Conservation (phyloP, 75 land plant genomes). For the Isoetes taiwanensis region DNA sequence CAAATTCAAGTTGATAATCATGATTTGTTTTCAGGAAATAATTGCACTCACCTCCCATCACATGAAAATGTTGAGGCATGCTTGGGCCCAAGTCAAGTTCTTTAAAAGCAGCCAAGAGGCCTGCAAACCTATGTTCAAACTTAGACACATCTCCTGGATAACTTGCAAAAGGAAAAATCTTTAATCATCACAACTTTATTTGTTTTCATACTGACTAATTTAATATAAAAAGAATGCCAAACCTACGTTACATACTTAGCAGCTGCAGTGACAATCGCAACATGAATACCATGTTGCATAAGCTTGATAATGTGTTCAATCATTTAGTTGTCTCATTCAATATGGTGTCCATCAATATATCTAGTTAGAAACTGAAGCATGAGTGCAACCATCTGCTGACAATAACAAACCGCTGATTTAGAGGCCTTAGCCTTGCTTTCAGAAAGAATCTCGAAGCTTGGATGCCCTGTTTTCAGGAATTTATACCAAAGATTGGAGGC, state of each 20-base stretch:
- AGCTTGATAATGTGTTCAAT: constrained; percentile 34
- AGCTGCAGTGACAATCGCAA: constrained; percentile 44
- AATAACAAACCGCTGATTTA: too few species aligned
- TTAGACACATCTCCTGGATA: constrained; percentile 27
- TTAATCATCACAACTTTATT: too few species aligned
- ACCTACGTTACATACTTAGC: too few species aligned
- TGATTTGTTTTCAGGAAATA: constrained; percentile 23
- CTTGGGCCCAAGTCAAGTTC: constrained; percentile 17
- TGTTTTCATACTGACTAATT: too few species aligned
- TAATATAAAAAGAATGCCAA: too few species aligned
- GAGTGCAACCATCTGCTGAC: too few species aligned
- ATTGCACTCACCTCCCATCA: constrained; percentile 45
- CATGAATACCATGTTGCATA: constrained; percentile 36
- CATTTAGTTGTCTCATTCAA: constrained; percentile 41
- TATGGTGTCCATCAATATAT: constrained; percentile 45
- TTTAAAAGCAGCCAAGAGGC: constrained; percentile 28
- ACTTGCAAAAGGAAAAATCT: too few species aligned
- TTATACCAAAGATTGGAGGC: too few species aligned
- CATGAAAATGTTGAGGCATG: constrained; percentile 26
- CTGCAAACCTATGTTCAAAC: constrained; percentile 32
- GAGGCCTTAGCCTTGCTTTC: too few species aligned
- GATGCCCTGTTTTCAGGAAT: too few species aligned
- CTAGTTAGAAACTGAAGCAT: too few species aligned
- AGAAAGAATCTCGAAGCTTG: too few species aligned
- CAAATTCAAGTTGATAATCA: constrained; percentile 31